Conservation (phyloP, 345 rosid genomes). For the Lumnitzera littorea region DNA sequence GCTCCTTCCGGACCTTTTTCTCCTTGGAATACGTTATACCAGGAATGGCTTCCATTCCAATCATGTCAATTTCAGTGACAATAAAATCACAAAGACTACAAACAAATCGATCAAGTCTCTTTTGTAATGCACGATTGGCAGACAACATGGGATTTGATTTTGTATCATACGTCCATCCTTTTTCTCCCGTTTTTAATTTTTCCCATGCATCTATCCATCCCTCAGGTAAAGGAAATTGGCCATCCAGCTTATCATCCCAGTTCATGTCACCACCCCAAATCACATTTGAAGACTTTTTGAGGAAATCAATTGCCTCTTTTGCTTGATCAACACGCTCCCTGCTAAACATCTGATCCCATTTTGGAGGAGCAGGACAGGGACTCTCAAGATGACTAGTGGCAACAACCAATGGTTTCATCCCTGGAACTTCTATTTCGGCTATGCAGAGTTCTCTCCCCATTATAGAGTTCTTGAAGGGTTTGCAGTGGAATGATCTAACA, state of each 20-base stretch:
- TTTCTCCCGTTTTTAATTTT: slow-evolving; percentile 58
- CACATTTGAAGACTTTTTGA: slow-evolving; percentile 51
- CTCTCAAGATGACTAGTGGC: slow-evolving; percentile 99
- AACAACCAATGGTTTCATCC: slow-evolving; percentile 46
- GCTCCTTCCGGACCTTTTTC: slow-evolving; percentile 62
- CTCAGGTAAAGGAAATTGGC: slow-evolving; percentile 56
- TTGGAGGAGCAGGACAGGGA: slow-evolving; percentile 87
- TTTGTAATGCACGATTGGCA: slow-evolving; percentile 59
- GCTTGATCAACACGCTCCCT: slow-evolving; percentile 85
- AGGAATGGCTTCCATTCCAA: slow-evolving; percentile 81
- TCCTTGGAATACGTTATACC: slow-evolving; percentile 63
- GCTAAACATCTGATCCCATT: slow-evolving; percentile 97
- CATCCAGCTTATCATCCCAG: slow-evolving; percentile 91
- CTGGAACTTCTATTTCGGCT: slow-evolving; percentile 57
- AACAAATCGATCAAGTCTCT: slow-evolving; percentile 72
- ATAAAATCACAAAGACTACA: slow-evolving; percentile 58
- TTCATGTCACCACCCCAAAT: slow-evolving; percentile 92
- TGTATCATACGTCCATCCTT: slow-evolving; percentile 87
- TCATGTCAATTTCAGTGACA: slow-evolving; percentile 58
- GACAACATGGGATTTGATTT: slow-evolving; percentile 86
- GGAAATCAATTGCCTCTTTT: slow-evolving; percentile 41
- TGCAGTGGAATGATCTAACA: slow-evolving; percentile 53
- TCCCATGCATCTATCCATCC: slow-evolving; percentile 85
- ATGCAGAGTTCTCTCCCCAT: slow-evolving; percentile 90
- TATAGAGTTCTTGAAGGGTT: slow-evolving; percentile 56